Evolutionary conservation across 164 flowering plant genomes (phyloP).

Genomic region (Chloranthus sessilifolius): DNA sequence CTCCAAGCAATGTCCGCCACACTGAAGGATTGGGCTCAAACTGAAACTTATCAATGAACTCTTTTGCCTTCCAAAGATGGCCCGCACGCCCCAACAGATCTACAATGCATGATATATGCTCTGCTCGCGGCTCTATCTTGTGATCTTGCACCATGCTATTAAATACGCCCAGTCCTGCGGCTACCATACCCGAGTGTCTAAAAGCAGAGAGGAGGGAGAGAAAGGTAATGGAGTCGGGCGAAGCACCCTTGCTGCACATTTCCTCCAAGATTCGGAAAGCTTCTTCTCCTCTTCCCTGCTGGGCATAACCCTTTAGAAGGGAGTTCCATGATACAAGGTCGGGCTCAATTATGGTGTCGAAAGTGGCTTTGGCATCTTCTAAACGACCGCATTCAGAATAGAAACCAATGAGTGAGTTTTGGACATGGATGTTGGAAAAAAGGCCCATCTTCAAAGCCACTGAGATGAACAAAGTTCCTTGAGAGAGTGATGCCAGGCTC

Average conservation of each 20-base stretch:
- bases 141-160: conserved; percentile 13
- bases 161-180: conserved; percentile 17
- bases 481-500: conserved; percentile 14
- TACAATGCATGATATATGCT: conserved; percentile 20
- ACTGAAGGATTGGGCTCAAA: conserved; percentile 13
- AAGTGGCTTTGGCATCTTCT: conserved; percentile 13
- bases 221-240: conserved; percentile 22
- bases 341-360: conserved; percentile 9
- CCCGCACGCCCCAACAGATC: conserved; percentile 23
- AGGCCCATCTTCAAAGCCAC: conserved; percentile 14
- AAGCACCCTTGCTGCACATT: conserved; percentile 13
- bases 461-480: conserved; percentile 9
- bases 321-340: conserved; percentile 29
- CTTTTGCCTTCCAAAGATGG: conserved; percentile 11
- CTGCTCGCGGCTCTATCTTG: conserved; percentile 14
- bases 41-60: conserved; percentile 7
- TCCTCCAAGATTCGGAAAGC: conserved; percentile 14
- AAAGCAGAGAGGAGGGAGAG: conserved; percentile 24
- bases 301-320: conserved; percentile 20
- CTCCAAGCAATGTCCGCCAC: conserved; percentile 26
- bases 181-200: conserved; percentile 20
- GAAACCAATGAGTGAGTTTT: conserved; percentile 20
- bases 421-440: conserved; percentile 10
- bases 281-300: conserved; percentile 20
- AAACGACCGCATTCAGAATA: conserved; percentile 21